Evolutionary conservation across 169 alveolate genomes (phyloP), one percentile per base, ranked within the genome.

Genomic region (Cryptosporidium viatorum): DNA sequence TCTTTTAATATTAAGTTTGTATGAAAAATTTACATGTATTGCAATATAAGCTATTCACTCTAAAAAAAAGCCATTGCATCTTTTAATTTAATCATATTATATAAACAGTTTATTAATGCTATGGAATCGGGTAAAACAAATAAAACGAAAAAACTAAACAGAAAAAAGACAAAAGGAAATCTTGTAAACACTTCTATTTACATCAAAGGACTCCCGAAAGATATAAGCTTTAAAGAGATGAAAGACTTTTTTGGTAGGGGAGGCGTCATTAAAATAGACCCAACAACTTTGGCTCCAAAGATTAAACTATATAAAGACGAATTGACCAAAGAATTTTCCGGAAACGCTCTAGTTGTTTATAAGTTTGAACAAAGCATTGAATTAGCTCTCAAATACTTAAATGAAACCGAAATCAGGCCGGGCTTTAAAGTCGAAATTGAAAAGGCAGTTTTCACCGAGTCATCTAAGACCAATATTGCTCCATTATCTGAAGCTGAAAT

Each of bases 291-390:
- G 5, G 41, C 85, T 69, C 93, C 94, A 21, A 86, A 73, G 60
- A 92, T 94, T 26, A 96, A 94, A 71, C 84, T 96, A 1, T 96
- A 96, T 69, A 84, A 26, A 50, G 93, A 93, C 84, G 84, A 84
- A 21, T 50, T 85, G 23, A 80, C 74, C 12, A 94, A 94, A 0
- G 80, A 74, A 26, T 92, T 91, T 23, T 92, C 94, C 62, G 98
- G 98, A 26, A 96, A 96, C 87, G 96, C 95, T 3, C 80, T 93
- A n/a, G 93, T 96, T 14, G 92, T 95, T 3, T 96, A 89, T 74
- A 93, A 92, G 41, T 92, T 86, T 85, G 92, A 70, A 21, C 97
- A 96, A 84, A 86, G 95, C 55, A 92, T 94, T 6, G 92, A 92
- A n/a, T 73, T 92, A 21, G 97, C 97, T 9, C 80, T 94, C 9